Percentiles rank a stretch among this genome's conserved stretches.
Conservation (phyloP, 306 rosid species). For the Styphnolobium japonicum region DNA sequence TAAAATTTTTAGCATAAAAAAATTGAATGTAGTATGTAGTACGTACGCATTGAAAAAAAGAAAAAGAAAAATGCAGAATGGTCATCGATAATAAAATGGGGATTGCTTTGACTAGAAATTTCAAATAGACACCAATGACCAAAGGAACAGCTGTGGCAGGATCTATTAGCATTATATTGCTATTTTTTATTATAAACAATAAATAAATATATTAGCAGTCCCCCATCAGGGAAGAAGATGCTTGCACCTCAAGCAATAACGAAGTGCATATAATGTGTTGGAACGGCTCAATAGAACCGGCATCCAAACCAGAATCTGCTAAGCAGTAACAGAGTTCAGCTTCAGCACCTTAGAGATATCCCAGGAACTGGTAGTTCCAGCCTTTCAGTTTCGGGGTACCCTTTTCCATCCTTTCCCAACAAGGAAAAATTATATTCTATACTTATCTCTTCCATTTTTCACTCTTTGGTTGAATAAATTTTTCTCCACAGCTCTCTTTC, state of each 20-base stretch:
- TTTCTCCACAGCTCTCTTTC: neutral
- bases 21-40: too few relatives aligned
- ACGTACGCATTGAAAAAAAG: too few relatives aligned
- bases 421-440: neutral
- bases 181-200: neutral
- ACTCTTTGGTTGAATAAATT: neutral
- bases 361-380: neutral
- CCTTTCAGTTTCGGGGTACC: neutral
- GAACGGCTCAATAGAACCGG: neutral
- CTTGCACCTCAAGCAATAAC: constrained; percentile 38
- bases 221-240: neutral
- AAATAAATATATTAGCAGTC: neutral
- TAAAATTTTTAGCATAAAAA: too few relatives aligned
- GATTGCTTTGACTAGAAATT: constrained; percentile 10
- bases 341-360: neutral
- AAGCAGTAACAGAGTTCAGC: neutral
- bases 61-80: too few relatives aligned
- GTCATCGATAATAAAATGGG: neutral
- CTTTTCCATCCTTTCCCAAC: neutral
- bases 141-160: neutral
- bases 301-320: neutral
- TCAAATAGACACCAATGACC: neutral
- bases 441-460: neutral
- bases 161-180: neutral
- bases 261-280: neutral